Base-by-base conservation (phyloP, 495 filamentous ascomycete species). In the Staphylotrichum longicolle region DNA sequence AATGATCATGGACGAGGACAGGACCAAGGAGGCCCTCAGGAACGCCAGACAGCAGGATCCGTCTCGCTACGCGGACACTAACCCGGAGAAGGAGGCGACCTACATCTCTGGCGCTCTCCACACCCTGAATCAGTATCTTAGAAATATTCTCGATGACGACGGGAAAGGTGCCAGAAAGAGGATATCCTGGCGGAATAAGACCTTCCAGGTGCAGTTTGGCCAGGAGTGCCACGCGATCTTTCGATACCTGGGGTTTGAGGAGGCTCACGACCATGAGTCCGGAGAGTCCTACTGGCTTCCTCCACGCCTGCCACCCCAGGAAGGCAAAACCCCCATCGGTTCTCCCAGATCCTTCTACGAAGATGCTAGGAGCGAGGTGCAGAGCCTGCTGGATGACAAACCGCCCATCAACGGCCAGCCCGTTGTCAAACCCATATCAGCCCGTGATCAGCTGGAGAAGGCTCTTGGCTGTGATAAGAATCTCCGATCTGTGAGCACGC, bases 171-270 rank as follows among this genome's bases (percentile, higher is more conserved):
- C 63, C 37, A 76, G 77, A 41, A 85, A 83, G 68, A 65, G 72
- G 27, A 89, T 93, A 57, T 81, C 84, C 4, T 78, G 80, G 12
- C 73, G 82, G 7, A 93, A 93, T 73, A 92, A 90, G 70, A 82
- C 81, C 14, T 95, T 91, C 66, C 75, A 83, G 54, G 76, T 86
- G 12, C 82, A 85, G 45, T 88, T 93, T 69, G 88, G 90, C 12
- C 74, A 72, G 32, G 78, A 83, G 15, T 90, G 89, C 68, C 76
- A 83, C 58, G 74, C 81, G 39, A 66, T 93, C 40, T 77, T 93
- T 41, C 77, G 78, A 52, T 85, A 82, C 42, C 71, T 92, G 4
- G 87, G 83, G 4, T 93, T 92, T 65, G 61, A 68, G 11, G 70
- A 74, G 39, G 70, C 75, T 9, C 57, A 66, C 3, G 67, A 70